phyloP scores from a whole-genome alignment of 768 basidiomycete species.

The Tephrocybe rancida region DNA sequence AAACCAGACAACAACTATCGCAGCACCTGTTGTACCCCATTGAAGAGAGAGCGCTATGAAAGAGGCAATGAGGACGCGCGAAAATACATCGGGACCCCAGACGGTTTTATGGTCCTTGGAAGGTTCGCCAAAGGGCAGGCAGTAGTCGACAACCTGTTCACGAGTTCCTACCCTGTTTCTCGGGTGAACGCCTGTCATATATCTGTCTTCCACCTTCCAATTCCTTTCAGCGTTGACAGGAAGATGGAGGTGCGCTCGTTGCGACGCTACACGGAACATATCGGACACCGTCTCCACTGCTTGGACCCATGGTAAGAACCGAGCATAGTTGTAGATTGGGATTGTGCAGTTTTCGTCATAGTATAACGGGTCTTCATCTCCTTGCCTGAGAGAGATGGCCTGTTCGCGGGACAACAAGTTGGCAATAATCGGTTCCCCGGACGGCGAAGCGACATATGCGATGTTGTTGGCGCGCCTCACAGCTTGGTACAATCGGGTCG shows the following conservation, averaged over 20 bases:
- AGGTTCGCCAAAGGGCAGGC: conserved; percentile 1
- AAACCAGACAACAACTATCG: conserved; percentile 25
- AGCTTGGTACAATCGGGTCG: no score
- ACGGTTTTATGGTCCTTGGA: no score
- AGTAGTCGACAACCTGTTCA: conserved; percentile 20
- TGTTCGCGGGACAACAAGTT: conserved; percentile 11
- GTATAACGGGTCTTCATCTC: conserved; percentile 13
- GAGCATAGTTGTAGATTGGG: no score
- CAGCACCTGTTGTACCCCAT: no score
- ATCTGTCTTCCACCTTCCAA: conserved; percentile 20
- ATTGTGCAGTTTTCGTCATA: conserved; percentile 23
- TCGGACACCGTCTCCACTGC: conserved; percentile 22
- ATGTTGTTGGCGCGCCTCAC: no score
- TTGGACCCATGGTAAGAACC: no score
- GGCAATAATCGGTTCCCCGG: not conserved
- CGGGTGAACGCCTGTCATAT: not conserved
- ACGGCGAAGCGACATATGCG: no score
- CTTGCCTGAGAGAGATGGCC: conserved; percentile 20
- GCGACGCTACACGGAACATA: conserved; percentile 25
- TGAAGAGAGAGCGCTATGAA: conserved; percentile 24
- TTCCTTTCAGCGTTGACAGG: conserved; percentile 17
- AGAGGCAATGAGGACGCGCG: conserved; percentile 21
- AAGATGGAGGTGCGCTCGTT: conserved; percentile 16
- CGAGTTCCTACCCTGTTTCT: conserved; percentile 20
- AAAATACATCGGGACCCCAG: conserved; percentile 21